Evolutionary conservation across 352 stramenopile species (phyloP), one percentile per base, ranked within the genome.

Genomic region (Aphanomyces euteiches): DNA sequence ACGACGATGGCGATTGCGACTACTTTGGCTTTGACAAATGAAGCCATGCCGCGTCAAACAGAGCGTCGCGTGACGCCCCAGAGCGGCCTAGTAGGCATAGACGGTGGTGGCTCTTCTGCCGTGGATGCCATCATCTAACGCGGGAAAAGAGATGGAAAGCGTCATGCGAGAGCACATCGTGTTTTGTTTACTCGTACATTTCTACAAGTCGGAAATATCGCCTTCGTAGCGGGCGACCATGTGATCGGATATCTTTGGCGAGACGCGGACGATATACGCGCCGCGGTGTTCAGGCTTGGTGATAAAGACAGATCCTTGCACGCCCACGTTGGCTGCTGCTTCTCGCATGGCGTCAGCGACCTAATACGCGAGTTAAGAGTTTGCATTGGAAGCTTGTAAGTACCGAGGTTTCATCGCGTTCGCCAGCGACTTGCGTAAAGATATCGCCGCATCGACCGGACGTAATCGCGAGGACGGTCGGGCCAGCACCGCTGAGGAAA

Each of bases 401-500:
- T 61, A 61, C 54, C 68, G 87, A 81, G 77, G 92, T 93, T 76
- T 95, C 85, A 76, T 90, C 80, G 53, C 88, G 81, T 74, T 95
- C 88, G 64, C 83, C 83, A n/a, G 90, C 72, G 61, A 95, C 80
- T 79, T 99, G 97, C 61, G 97, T 98, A 80, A 99, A 99, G 75
- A 99, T 99, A 82, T 99, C 97, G 47, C 97, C 97, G 67, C 87
- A 93, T 19, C 94, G 95, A 41, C 97, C 97, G 72, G 90, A 98
- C n/a, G 96, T 99, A 75, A 99, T 97, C 8, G 97, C 97, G 79
- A 99, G 93, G 40, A 99, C 96, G 2, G 97, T 99, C 17, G 97
- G 97, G 13, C 97, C 97, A 2, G 97, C 97, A 40, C 97, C 97
- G 75, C 90, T 98, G 47, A 99, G 82, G 80, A 98, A 99, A 67